Percentiles rank a stretch among this genome's conserved stretches.
Conservation (phyloP, 805 yeast genomes). For the Maudiozyma pseudohumilis region DNA sequence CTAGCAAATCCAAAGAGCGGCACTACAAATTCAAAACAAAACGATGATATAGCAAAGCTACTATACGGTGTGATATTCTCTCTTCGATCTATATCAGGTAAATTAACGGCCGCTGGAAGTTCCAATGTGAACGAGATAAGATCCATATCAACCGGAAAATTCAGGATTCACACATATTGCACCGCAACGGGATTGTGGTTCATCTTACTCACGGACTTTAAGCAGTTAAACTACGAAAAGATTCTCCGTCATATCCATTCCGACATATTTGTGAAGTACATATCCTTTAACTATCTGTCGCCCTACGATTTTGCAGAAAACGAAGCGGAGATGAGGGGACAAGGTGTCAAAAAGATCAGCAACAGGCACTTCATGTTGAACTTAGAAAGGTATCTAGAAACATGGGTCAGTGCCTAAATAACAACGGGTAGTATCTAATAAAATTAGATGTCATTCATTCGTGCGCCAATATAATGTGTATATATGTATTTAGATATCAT, state of each 20-base stretch:
- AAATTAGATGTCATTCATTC: background rate
- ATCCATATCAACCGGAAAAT: constrained; percentile 56
- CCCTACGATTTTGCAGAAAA: constrained; percentile 27
- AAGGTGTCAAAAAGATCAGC: constrained; percentile 24
- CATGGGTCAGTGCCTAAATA: constrained; percentile 19
- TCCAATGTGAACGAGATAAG: constrained; percentile 21
- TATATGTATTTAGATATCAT: constrained; percentile 9
- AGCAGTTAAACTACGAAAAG: constrained; percentile 21
- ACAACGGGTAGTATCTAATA: background rate
- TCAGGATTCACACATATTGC: constrained; percentile 71
- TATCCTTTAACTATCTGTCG: constrained; percentile 23
- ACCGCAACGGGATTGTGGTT: constrained; percentile 72
- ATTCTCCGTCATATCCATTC: constrained; percentile 26
- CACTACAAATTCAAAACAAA: constrained; percentile 42
- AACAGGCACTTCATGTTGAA: constrained; percentile 22
- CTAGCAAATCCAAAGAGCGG: constrained; percentile 24
- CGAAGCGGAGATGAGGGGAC: constrained; percentile 25
- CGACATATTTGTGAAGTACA: constrained; percentile 25
- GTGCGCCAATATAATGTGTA: background rate
- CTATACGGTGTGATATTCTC: constrained; percentile 81
- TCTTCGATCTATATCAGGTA: constrained; percentile 62
- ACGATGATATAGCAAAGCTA: constrained; percentile 66
- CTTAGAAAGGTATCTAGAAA: constrained; percentile 25
- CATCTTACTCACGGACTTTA: constrained; percentile 58
- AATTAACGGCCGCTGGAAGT: constrained; percentile 28